Percentiles rank a stretch among this genome's conserved stretches.
These are phyloP conservation scores for Nelumbo lutea DNA, from an alignment of 164 flowering plant species.

Conservation along the genomic window DNA sequence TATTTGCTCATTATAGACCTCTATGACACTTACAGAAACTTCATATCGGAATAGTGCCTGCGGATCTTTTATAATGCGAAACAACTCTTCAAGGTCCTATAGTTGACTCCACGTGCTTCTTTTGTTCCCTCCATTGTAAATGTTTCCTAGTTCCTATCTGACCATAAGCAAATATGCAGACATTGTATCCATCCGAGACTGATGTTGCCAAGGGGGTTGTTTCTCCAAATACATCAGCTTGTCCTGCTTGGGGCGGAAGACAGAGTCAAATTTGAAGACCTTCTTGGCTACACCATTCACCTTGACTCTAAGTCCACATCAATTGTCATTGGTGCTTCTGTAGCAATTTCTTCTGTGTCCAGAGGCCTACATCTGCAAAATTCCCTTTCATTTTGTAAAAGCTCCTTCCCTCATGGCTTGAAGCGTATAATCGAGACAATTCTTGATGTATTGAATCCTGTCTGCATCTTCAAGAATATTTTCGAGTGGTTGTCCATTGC, in stretches of 20 bases:
- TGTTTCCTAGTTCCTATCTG: slow-evolving; percentile 89
- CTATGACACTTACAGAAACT: slow-evolving; percentile 80
- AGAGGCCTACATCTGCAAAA: slow-evolving; percentile 94
- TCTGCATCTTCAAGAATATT: no score
- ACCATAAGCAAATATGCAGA: slow-evolving; percentile 82
- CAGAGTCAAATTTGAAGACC: slow-evolving; percentile 52
- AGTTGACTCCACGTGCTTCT: slow-evolving; percentile 90
- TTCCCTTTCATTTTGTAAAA: slow-evolving; percentile 82
- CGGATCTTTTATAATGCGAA: slow-evolving; percentile 54
- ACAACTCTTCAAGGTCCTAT: slow-evolving; percentile 79
- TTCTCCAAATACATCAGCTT: slow-evolving; percentile 80
- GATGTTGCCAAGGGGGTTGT: slow-evolving; percentile 85
- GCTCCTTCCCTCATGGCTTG: not conserved
- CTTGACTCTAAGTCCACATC: slow-evolving; percentile 69
- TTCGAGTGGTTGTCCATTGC: no score
- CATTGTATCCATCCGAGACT: slow-evolving; percentile 42
- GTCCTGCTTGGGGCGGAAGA: slow-evolving; percentile 28
- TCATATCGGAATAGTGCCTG: slow-evolving; percentile 49
- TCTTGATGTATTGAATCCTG: not conserved
- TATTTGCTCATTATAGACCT: slow-evolving; percentile 96
- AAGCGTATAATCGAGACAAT: not conserved
- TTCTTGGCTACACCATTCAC: slow-evolving; percentile 42
- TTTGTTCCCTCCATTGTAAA: slow-evolving; percentile 31
- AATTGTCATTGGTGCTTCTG: slow-evolving; percentile 59
- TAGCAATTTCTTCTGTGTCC: slow-evolving; percentile 57